A percentile compares a stretch with the other conserved stretches of the same genome.
Conservation (phyloP, 2,329 filamentous ascomycete species). For the Colletotrichum karsti region DNA sequence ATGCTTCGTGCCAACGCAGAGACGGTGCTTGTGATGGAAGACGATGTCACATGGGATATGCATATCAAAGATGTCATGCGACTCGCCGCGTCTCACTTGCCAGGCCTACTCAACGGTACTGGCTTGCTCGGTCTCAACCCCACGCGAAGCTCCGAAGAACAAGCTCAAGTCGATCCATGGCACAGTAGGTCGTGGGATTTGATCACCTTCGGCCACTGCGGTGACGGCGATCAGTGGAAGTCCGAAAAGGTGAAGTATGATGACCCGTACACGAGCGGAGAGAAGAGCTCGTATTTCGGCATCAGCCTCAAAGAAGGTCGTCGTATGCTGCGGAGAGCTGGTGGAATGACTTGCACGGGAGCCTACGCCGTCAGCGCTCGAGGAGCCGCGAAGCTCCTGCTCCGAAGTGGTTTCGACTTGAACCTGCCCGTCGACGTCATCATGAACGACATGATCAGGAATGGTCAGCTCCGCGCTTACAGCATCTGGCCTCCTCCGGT, state of each 20-base stretch:
- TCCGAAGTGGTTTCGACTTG: slow-evolving; percentile 32
- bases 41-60: slow-evolving; percentile 39
- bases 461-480: slow-evolving; percentile 33
- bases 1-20: slow-evolving; percentile 32
- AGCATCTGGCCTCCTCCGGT: slow-evolving; percentile 35
- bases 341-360: slow-evolving; percentile 35
- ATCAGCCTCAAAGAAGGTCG: slow-evolving; percentile 28
- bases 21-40: slow-evolving; percentile 37
- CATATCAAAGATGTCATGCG: slow-evolving; percentile 35
- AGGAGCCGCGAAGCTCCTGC: slow-evolving; percentile 38
- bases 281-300: slow-evolving; percentile 30
- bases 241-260: background rate
- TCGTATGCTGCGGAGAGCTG: slow-evolving; percentile 34
- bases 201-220: slow-evolving; percentile 34
- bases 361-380: slow-evolving; percentile 37
- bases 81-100: slow-evolving; percentile 2
- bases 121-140: background rate
- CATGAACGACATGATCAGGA: slow-evolving; percentile 33
- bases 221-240: slow-evolving; percentile 28
- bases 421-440: slow-evolving; percentile 37
- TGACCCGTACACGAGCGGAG: slow-evolving; percentile 1
- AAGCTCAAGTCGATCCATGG: slow-evolving; percentile 31
- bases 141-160: background rate
- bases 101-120: slow-evolving; percentile 7
- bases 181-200: slow-evolving; percentile 33